phyloP scores from a whole-genome alignment of 257 asterid species.

The Datura wrightii region DNA sequence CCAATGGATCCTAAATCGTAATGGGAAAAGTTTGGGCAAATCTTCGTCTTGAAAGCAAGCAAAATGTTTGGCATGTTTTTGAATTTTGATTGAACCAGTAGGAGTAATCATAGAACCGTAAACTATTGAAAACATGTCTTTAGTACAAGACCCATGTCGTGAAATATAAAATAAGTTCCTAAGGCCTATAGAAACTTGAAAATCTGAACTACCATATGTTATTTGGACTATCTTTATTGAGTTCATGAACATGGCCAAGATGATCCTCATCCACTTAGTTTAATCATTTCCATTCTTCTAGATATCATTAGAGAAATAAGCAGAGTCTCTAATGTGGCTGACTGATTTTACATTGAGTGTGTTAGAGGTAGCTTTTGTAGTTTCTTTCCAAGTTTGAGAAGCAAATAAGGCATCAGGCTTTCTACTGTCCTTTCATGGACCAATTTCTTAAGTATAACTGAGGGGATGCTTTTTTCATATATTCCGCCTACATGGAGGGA shows the following conservation, averaged over 20 bases:
- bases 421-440: constrained; percentile 20
- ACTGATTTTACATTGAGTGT: not conserved
- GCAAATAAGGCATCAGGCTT: not conserved
- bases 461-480: not conserved
- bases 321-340: not conserved
- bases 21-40: constrained; percentile 3
- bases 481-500: not conserved
- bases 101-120: not conserved
- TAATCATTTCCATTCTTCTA: not conserved
- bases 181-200: not conserved
- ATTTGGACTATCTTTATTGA: constrained; percentile 9
- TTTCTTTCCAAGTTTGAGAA: not conserved
- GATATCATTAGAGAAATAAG: not conserved
- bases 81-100: not conserved
- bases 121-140: not conserved
- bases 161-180: not conserved
- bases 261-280: not conserved
- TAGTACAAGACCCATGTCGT: not conserved
- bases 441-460: not conserved
- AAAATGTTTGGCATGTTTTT: not conserved
- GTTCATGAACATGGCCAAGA: constrained; percentile 10
- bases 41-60: not conserved
- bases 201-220: not conserved
- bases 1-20: not conserved
- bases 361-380: constrained; percentile 11